Evolutionary conservation across 2,329 filamentous ascomycete genomes (phyloP).

Genomic region (Pseudonectria foliicola): DNA sequence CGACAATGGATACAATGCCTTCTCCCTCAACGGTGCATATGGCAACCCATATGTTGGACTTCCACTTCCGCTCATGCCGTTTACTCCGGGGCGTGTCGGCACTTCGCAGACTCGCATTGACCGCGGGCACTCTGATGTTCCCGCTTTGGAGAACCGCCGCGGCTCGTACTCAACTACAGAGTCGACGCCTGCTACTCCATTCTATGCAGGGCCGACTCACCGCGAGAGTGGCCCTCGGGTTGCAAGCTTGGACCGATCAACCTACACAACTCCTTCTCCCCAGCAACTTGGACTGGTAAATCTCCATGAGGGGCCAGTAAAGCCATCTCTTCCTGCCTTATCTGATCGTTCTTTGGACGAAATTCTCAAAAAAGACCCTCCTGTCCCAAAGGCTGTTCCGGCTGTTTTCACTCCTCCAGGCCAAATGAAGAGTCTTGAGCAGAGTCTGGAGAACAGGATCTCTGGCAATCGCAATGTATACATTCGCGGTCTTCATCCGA

Average conservation of each 20-base stretch:
- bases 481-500: slow-evolving; percentile 90
- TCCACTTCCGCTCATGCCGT: slow-evolving; percentile 38
- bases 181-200: slow-evolving; percentile 59
- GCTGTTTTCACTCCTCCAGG: slow-evolving; percentile 81
- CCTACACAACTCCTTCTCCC: slow-evolving; percentile 61
- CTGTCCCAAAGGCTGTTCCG: slow-evolving; percentile 81
- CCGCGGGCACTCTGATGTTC: slow-evolving; percentile 46
- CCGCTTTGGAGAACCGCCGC: slow-evolving; percentile 57
- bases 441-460: slow-evolving; percentile 88
- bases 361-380: slow-evolving; percentile 66
- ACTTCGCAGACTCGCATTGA: slow-evolving; percentile 40
- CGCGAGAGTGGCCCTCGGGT: slow-evolving; percentile 55
- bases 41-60: slow-evolving; percentile 30
- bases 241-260: slow-evolving; percentile 52
- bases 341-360: slow-evolving; percentile 52
- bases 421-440: slow-evolving; percentile 82
- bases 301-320: slow-evolving; percentile 35
- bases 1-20: slow-evolving; percentile 28
- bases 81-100: slow-evolving; percentile 44
- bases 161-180: slow-evolving; percentile 63
- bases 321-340: slow-evolving; percentile 32
- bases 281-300: slow-evolving; percentile 44
- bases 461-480: slow-evolving; percentile 95
- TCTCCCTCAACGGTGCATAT: slow-evolving; percentile 27
- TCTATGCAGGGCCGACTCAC: slow-evolving; percentile 51